A percentile compares a stretch with the other conserved stretches of the same genome.
phyloP scores from a whole-genome alignment of 176 grass and related monocot genomes.

The Ensete ventricosum region DNA sequence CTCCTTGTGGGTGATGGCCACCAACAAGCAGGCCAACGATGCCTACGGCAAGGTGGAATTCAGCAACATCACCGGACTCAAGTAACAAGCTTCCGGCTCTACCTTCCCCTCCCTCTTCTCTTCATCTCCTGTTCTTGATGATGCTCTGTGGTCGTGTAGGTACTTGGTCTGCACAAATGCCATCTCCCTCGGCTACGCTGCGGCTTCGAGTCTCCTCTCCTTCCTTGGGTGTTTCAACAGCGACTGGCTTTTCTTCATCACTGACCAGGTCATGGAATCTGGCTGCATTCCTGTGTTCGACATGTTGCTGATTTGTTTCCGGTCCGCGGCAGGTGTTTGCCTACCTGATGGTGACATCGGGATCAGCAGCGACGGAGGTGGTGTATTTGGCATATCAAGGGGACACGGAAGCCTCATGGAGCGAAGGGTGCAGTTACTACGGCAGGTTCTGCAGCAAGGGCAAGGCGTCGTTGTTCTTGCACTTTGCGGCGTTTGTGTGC shows the following conservation, averaged over 20 bases:
- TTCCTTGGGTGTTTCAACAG: slow-evolving; percentile 21
- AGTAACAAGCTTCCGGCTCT: slow-evolving; percentile 26
- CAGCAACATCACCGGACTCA: slow-evolving; percentile 66
- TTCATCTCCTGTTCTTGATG: background rate
- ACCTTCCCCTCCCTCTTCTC: background rate
- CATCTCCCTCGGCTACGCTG: slow-evolving; percentile 43
- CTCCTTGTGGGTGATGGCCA: slow-evolving; percentile 60
- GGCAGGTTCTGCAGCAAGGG: slow-evolving; percentile 61
- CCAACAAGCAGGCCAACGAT: slow-evolving; percentile 54
- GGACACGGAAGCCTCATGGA: slow-evolving; percentile 61
- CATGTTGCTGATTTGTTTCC: background rate
- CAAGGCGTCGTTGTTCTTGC: slow-evolving; percentile 55
- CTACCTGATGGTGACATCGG: slow-evolving; percentile 75
- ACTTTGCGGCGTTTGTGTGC: slow-evolving; percentile 55
- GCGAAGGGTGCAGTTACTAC: slow-evolving; percentile 94
- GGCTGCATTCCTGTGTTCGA: background rate
- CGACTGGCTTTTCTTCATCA: slow-evolving; percentile 52
- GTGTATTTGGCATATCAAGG: slow-evolving; percentile 58
- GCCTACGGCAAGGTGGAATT: slow-evolving; percentile 73
- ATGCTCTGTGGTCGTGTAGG: slow-evolving; percentile 14
- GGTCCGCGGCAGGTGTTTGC: slow-evolving; percentile 35
- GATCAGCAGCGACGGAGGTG: slow-evolving; percentile 65
- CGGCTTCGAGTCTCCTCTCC: slow-evolving; percentile 42
- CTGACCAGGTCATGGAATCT: slow-evolving; percentile 56
- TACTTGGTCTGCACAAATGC: slow-evolving; percentile 64